Percentiles rank a stretch among this genome's conserved stretches.
These are phyloP conservation scores for Phytopythium oedochilum DNA, from an alignment of 352 stramenopile genomes.

Conservation along the genomic window DNA sequence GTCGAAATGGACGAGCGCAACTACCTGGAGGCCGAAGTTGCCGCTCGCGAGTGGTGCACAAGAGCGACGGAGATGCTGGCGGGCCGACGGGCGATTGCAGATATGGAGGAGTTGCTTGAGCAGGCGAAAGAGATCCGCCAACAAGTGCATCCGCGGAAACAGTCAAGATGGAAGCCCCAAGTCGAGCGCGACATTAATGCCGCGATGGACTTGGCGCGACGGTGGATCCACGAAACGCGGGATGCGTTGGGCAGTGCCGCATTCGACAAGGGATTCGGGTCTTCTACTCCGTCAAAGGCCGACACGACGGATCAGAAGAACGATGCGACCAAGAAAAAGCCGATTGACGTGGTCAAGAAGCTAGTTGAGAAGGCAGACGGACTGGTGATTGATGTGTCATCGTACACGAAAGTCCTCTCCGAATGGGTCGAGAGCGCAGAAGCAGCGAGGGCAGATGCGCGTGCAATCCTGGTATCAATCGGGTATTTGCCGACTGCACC, in stretches of 20 bases:
- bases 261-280: slow-evolving; percentile 66
- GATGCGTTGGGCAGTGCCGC: slow-evolving; percentile 50
- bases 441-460: slow-evolving; percentile 41
- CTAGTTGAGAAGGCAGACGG: slow-evolving; percentile 59
- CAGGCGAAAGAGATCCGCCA: slow-evolving; percentile 73
- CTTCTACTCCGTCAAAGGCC: slow-evolving; percentile 18
- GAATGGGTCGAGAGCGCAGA: slow-evolving; percentile 48
- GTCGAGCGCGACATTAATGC: slow-evolving; percentile 76
- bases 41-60: slow-evolving; percentile 71
- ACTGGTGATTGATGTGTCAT: slow-evolving; percentile 58
- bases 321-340: slow-evolving; percentile 16
- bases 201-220: slow-evolving; percentile 54
- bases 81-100: slow-evolving; percentile 52
- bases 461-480: slow-evolving; percentile 50
- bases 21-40: slow-evolving; percentile 73
- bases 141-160: slow-evolving; percentile 67
- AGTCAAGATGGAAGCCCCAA: slow-evolving; percentile 79
- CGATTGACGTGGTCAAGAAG: slow-evolving; percentile 57
- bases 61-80: slow-evolving; percentile 48
- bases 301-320: slow-evolving; percentile 6
- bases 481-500: slow-evolving; percentile 23
- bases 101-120: slow-evolving; percentile 51
- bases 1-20: slow-evolving; percentile 87
- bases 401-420: slow-evolving; percentile 52
- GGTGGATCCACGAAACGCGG: slow-evolving; percentile 75